Base-by-base conservation (phyloP, 208 protist species). In the Leishmania turanica region DNA sequence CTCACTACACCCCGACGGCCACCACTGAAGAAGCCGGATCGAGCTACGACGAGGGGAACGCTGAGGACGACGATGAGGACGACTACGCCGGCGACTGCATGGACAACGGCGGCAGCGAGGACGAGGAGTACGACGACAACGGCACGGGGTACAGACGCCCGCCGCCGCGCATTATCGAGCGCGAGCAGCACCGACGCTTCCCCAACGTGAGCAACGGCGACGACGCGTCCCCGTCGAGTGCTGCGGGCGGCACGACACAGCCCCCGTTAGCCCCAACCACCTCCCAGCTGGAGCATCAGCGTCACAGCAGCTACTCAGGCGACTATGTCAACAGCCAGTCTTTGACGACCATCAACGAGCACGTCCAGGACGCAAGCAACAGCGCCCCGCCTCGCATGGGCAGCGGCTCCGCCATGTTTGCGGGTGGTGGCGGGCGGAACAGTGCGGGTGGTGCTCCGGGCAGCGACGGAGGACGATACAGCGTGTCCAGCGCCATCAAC, bases 91-190 rank as follows among this genome's bases (percentile, higher is more conserved):
- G 75, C 6, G 83, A 87, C 34, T 85, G 82, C 40, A 47, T 85
- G 21, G 80, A 82, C 70, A 53, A 85, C 69, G 71, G 78, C 56
- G 79, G 42, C 31, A 40, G 62, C 31, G 49, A 77, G 27, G 66
- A 80, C 24, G 60, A 79, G n/a, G 45, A 64, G 34, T 84, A 91
- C 71, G 75, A 74, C 27, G 70, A 83, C 56, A 70, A 76, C 66
- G 74, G 31, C 66, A n/a, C 51, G 3, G 79, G 73, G 21, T 79
- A 56, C 49, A 77, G 71, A 13, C 79, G 81, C 51, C 89, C 78
- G 27, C 89, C 91, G 31, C 94, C 94, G 68, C 92, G 91, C 69
- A 96, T 97, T 58, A 96, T 97, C 64, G 94, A 97, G 83, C 92
- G 91, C 31, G 92, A 95, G 83, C 94, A 96, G 87, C 91, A 96